phyloP scores from a whole-genome alignment of 306 rosid genomes.

The Acacia acuminata region DNA sequence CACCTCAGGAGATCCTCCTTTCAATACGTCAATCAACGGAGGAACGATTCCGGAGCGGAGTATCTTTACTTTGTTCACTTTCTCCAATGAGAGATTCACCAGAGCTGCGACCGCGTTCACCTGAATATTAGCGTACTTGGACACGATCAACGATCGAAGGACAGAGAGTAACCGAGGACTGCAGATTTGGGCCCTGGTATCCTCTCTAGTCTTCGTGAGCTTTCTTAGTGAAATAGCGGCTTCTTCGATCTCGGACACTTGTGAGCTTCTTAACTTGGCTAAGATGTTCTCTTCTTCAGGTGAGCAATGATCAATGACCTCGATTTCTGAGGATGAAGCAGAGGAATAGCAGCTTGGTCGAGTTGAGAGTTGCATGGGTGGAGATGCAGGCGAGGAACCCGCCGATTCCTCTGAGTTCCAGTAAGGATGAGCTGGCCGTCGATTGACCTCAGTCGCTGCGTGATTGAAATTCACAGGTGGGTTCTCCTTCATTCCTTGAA shows the following conservation, averaged over 20 bases:
- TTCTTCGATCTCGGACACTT: conserved; percentile 53
- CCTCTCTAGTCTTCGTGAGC: conserved; percentile 60
- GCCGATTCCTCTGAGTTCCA: conserved; percentile 64
- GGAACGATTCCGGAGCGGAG: conserved; percentile 92
- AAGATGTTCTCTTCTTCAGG: conserved; percentile 56
- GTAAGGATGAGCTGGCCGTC: conserved; percentile 30
- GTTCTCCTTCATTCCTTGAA: conserved; percentile 36
- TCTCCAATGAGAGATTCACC: conserved; percentile 76
- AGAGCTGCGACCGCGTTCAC: conserved; percentile 77
- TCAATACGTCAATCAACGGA: conserved; percentile 65
- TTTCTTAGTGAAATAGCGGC: conserved; percentile 56
- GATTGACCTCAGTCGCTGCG: conserved; percentile 46
- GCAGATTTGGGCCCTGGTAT: conserved; percentile 59
- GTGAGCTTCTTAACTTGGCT: conserved; percentile 51
- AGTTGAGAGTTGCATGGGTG: conserved; percentile 52
- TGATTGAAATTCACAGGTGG: conserved; percentile 40
- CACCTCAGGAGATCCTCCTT: conserved; percentile 64
- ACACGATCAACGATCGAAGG: conserved; percentile 48
- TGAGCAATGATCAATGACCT: conserved; percentile 28
- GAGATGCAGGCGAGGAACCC: conserved; percentile 36
- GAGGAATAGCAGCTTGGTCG: conserved; percentile 69
- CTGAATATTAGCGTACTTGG: conserved; percentile 52
- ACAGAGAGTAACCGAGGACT: conserved; percentile 48
- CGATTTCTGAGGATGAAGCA: conserved; percentile 64
- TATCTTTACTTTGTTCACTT: conserved; percentile 72